These are phyloP conservation scores for Circinella minor DNA, from an alignment of 371 early-diverging fungal genomes.

Conservation along the genomic window DNA sequence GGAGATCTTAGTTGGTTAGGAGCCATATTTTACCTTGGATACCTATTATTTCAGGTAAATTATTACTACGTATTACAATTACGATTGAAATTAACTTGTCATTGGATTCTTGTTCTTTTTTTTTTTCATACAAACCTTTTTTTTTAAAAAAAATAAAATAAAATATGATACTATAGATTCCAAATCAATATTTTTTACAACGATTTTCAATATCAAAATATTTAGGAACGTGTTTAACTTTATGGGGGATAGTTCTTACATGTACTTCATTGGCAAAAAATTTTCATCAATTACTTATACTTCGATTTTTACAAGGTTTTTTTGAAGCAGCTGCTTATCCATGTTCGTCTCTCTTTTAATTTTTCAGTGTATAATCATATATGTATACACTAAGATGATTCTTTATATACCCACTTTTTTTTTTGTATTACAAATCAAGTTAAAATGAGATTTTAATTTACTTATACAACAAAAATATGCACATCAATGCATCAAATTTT, in stretches of 20 bases:
- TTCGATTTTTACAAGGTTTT: conserved; percentile 37
- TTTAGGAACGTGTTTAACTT: conserved; percentile 23
- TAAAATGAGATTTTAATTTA: neutral
- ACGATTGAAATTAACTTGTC: neutral
- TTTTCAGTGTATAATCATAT: too few relatives aligned
- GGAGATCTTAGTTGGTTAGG: conserved; percentile 32
- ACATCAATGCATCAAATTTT: too few relatives aligned
- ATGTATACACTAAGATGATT: too few relatives aligned
- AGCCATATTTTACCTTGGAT: conserved; percentile 37
- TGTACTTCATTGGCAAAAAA: conserved; percentile 21
- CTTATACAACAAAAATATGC: too few relatives aligned
- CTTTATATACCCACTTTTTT: too few relatives aligned
- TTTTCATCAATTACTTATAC: conserved; percentile 31
- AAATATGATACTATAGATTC: conserved; percentile 14
- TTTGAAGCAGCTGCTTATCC: conserved; percentile 42
- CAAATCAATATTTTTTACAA: conserved; percentile 34
- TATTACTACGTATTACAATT: neutral
- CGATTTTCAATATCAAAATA: conserved; percentile 31
- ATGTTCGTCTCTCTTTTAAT: neutral
- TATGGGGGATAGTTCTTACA: conserved; percentile 30
- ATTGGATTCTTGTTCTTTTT: too few relatives aligned
- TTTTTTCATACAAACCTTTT: too few relatives aligned
- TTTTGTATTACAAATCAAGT: neutral
- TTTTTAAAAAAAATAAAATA: too few relatives aligned
- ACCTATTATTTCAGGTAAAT: conserved; percentile 29